Base-by-base conservation (phyloP, 345 rosid genomes). In the Barbarea vulgaris region DNA sequence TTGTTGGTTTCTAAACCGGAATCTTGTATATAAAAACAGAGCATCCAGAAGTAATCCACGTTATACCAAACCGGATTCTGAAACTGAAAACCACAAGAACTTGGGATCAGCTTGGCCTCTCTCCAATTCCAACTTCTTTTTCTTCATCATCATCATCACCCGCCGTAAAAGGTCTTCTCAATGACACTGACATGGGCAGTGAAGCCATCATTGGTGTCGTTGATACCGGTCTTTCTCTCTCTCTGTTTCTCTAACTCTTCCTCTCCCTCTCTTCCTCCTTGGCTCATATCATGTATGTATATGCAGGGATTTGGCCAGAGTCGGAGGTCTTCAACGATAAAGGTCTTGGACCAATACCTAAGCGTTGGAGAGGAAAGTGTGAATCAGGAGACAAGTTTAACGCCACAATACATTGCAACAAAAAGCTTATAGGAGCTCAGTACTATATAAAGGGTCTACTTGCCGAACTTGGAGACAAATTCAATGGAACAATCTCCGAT, bases 351-450 rank as follows among this genome's bases (percentile, higher is more conserved):
- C 81, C 88, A 30, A 78, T 85, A 24, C 89, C 91, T 11, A 39
- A 72, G 14, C 76, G 81, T 7, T 87, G 91, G 91, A 83, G 75
- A 48, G 88, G 91, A 6, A 47, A 36, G 2, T 87, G 86, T 68
- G 61, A 61, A 39, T 48, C 81, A 3, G 83, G 85, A 5, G 75
- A 79, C 27, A 53, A 53, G 22, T 85, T 87, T 47, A 30, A 75
- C 66, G 64, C 79, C 27, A 62, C 68, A 5, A 52, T 59, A 9
- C 71, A 80, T 50, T 81, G 91, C 48, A 87, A 85, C 73, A 80
- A 83, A 2, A 87, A 87, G 74, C 72, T 87, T 0, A 84, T 84
- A 58, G 87, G 91, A 64, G 89, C 91, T n/a, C 77, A 73, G 64
- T 87, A 64, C 69, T 84, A 82, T 69, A 48, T 78, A 17, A 60